Evolutionary conservation across 306 rosid genomes (phyloP).

Genomic region (Astragalus membranaceus): DNA sequence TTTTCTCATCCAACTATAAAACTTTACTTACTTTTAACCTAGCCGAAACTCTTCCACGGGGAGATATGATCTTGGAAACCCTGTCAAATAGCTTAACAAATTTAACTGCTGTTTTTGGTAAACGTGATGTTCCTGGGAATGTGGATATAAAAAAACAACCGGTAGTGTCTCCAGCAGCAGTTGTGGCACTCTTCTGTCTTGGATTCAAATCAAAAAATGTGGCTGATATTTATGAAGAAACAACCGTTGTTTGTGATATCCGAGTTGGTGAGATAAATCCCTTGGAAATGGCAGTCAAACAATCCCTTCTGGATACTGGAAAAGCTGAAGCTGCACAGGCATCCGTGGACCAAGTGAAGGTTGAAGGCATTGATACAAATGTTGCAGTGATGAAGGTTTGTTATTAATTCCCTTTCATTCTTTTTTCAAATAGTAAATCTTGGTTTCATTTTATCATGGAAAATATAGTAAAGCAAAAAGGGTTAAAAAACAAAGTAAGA

Average conservation of each 20-base stretch:
- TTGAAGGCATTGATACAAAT: slow-evolving; percentile 95
- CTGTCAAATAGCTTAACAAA: slow-evolving; percentile 46
- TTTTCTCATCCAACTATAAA: slow-evolving; percentile 58
- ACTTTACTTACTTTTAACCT: slow-evolving; percentile 77
- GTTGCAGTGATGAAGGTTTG: slow-evolving; percentile 91
- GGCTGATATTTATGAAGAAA: slow-evolving; percentile 36
- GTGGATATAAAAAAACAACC: slow-evolving; percentile 38
- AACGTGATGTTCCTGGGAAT: slow-evolving; percentile 41
- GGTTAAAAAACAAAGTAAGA: neutral
- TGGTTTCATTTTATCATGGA: slow-evolving; percentile 13
- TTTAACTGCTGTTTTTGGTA: slow-evolving; percentile 35
- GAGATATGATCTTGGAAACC: slow-evolving; percentile 81
- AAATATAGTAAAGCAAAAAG: slow-evolving; percentile 1
- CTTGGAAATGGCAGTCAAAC: slow-evolving; percentile 66
- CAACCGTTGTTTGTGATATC: slow-evolving; percentile 41
- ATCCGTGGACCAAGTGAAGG: slow-evolving; percentile 84
- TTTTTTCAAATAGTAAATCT: slow-evolving; percentile 2
- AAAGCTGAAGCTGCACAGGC: slow-evolving; percentile 91
- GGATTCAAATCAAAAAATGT: slow-evolving; percentile 46
- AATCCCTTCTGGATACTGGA: slow-evolving; percentile 58
- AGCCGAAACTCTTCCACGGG: slow-evolving; percentile 85
- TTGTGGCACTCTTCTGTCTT: slow-evolving; percentile 53
- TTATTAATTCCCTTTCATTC: slow-evolving; percentile 17
- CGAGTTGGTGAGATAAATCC: slow-evolving; percentile 76
- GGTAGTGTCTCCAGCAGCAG: slow-evolving; percentile 46